A percentile compares a stretch with the other conserved stretches of the same genome.
Evolutionary conservation across 1,139 yeast genomes (phyloP).

Genomic region (Debaryomycetaceae sp.): DNA sequence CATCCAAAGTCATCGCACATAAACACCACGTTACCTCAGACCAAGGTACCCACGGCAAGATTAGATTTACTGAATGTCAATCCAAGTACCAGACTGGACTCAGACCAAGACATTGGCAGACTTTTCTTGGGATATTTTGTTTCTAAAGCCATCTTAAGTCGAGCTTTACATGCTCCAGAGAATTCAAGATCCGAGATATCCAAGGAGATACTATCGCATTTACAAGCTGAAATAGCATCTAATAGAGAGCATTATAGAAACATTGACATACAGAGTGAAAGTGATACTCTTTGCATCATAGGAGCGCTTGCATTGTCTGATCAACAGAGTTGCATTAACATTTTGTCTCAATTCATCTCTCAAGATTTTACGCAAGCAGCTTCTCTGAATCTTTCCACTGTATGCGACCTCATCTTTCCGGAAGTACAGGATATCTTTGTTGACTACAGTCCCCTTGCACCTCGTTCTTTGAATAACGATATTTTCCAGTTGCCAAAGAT

Average conservation of each 20-base stretch:
- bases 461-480: not conserved
- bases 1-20: not conserved
- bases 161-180: not conserved
- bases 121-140: not conserved
- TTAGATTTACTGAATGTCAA: not conserved
- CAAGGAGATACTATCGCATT: not conserved
- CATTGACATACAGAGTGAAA: not conserved
- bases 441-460: not conserved
- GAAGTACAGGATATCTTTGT: too few relatives aligned
- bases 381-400: too few relatives aligned
- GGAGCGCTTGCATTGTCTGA: slow-evolving; percentile 5
- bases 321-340: slow-evolving; percentile 1
- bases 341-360: slow-evolving; percentile 1
- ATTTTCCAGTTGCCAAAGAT: slow-evolving; percentile 4
- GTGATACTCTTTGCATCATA: slow-evolving; percentile 1
- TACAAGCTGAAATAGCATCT: not conserved
- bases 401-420: too few relatives aligned
- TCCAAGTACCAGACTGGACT: not conserved
- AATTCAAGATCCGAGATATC: not conserved
- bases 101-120: not conserved
- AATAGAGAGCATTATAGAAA: not conserved
- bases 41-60: not conserved
- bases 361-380: too few relatives aligned
- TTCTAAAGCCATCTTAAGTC: not conserved
- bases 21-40: not conserved